Conservation (phyloP, 306 rosid genomes). For the Gleditsia sinensis region DNA sequence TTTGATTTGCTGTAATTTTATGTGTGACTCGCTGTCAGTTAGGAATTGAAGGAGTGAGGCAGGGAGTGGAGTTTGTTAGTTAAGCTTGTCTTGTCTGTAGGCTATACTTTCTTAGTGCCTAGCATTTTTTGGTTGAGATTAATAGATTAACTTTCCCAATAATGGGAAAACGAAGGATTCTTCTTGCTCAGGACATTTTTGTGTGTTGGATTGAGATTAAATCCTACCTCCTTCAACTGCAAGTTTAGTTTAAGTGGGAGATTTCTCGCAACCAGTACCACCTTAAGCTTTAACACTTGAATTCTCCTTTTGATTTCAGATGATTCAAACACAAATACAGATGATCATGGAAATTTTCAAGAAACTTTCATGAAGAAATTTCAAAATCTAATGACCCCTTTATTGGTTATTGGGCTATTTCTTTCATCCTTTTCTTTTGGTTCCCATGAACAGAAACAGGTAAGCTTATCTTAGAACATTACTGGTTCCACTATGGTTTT, state of each 20-base stretch:
- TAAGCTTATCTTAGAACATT: constrained; percentile 25
- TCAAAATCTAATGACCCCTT: constrained; percentile 58
- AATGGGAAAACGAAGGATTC: constrained; percentile 3
- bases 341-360: constrained; percentile 61
- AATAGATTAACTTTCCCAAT: background rate
- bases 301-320: constrained; percentile 50
- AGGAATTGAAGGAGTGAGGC: constrained; percentile 1
- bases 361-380: constrained; percentile 59
- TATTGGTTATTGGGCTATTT: constrained; percentile 62
- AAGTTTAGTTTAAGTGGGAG: background rate
- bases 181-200: constrained; percentile 7
- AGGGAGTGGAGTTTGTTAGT: constrained; percentile 4
- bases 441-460: constrained; percentile 72
- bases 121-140: background rate
- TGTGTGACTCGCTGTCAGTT: constrained; percentile 1
- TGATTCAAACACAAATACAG: constrained; percentile 60
- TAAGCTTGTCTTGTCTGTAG: background rate
- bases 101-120: background rate
- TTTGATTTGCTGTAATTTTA: constrained; percentile 1
- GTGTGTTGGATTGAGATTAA: background rate
- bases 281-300: constrained; percentile 22
- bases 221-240: background rate
- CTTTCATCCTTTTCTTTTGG: constrained; percentile 59
- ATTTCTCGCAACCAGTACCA: background rate
- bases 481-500: background rate